A percentile compares a stretch with the other conserved stretches of the same genome.
Evolutionary conservation across 2,329 filamentous ascomycete species (phyloP).

Genomic region (Talaromyces sp.): DNA sequence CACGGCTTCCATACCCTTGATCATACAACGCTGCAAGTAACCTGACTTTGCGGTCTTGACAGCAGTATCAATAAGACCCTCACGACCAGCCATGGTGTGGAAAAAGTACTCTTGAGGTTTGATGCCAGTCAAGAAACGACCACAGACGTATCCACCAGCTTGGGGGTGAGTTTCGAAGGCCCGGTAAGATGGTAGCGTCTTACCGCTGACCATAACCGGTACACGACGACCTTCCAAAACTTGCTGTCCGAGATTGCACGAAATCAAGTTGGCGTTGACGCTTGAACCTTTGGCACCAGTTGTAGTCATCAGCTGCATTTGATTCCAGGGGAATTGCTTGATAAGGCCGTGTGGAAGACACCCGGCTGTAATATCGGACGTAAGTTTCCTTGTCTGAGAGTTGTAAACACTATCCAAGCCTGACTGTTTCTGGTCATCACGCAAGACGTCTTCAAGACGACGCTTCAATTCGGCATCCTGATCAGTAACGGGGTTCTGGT

Average conservation of each 20-base stretch:
- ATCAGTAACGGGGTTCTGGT: conserved; percentile 60
- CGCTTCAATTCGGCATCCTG: conserved; percentile 70
- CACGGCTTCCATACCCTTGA: conserved; percentile 97
- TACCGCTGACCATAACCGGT: conserved; percentile 95
- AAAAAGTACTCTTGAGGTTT: conserved; percentile 98
- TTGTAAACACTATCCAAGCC: conserved; percentile 89
- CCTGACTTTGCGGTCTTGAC: conserved; percentile 98
- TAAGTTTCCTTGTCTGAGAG: conserved; percentile 65
- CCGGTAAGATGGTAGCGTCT: conserved; percentile 89
- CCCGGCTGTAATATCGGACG: conserved; percentile 70
- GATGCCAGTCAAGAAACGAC: conserved; percentile 96
- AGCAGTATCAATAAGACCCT: conserved; percentile 97
- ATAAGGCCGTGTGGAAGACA: conserved; percentile 80
- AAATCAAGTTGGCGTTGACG: conserved; percentile 97
- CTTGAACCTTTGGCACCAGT: conserved; percentile 90
- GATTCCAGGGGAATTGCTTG: conserved; percentile 92
- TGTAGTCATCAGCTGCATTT: conserved; percentile 98
- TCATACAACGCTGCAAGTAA: conserved; percentile 92
- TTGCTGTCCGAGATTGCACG: conserved; percentile 94
- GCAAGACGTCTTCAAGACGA: conserved; percentile 82
- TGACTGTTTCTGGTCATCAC: conserved; percentile 87
- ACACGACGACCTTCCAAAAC: conserved; percentile 93
- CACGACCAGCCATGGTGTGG: conserved; percentile 98
- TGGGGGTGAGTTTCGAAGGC: conserved; percentile 86
- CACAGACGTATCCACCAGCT: conserved; percentile 89